phyloP scores from a whole-genome alignment of 2,329 filamentous ascomycete genomes.

The Coccinonectria pachysandricola region DNA sequence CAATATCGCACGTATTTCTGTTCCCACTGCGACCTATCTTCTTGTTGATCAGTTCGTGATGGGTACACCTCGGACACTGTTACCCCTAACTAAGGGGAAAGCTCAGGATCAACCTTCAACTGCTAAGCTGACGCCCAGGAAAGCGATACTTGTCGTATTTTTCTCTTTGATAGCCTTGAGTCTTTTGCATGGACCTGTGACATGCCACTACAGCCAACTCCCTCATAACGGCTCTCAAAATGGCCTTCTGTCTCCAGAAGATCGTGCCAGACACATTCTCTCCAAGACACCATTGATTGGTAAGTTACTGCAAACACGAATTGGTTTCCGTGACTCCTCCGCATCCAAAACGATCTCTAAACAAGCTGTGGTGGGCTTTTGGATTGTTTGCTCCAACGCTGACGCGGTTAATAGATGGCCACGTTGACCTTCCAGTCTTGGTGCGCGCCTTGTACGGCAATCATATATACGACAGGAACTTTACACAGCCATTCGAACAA shows the following conservation, averaged over 20 bases:
- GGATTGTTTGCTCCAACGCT: too few species aligned
- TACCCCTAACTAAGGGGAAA: too few species aligned
- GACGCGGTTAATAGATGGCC: slow-evolving; percentile 81
- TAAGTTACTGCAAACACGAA: not conserved
- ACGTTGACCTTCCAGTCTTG: slow-evolving; percentile 75
- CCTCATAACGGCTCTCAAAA: not conserved
- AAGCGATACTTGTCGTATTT: not conserved
- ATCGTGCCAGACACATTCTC: not conserved
- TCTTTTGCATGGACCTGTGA: not conserved
- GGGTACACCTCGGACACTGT: too few species aligned
- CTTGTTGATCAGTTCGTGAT: too few species aligned
- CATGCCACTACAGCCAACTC: not conserved
- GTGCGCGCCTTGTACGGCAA: slow-evolving; percentile 61
- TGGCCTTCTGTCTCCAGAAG: not conserved
- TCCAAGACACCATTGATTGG: not conserved
- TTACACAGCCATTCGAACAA: slow-evolving; percentile 63
- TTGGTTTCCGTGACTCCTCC: not conserved
- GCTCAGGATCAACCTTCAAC: too few species aligned
- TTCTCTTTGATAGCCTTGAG: not conserved
- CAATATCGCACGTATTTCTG: too few species aligned
- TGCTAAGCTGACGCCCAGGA: not conserved
- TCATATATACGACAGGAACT: slow-evolving; percentile 64
- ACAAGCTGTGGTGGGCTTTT: too few species aligned
- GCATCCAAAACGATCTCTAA: too few species aligned
- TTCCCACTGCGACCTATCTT: too few species aligned